phyloP scores from a whole-genome alignment of 1,139 yeast species.

The Diutina neorugosa region DNA sequence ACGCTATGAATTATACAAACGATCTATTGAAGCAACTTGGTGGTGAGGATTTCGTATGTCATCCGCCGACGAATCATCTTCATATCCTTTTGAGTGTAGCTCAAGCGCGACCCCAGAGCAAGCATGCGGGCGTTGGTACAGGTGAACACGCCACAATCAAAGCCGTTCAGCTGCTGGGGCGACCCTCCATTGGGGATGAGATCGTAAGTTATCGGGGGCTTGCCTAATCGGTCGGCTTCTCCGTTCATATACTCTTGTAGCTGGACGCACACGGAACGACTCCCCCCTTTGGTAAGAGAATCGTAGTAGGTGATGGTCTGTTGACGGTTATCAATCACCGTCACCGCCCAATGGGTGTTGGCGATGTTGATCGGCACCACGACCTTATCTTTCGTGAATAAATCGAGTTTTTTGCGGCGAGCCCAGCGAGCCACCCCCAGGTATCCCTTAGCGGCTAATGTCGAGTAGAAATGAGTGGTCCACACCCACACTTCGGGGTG shows the following conservation, averaged over 20 bases:
- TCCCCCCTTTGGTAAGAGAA: conserved; percentile 51
- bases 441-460: conserved; percentile 62
- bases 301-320: conserved; percentile 62
- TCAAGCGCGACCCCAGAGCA: conserved; percentile 33
- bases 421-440: conserved; percentile 84
- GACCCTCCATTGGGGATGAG: conserved; percentile 30
- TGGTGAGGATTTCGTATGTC: conserved; percentile 39
- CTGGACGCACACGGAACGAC: conserved; percentile 40
- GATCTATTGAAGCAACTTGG: conserved; percentile 7
- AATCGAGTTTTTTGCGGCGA: conserved; percentile 63
- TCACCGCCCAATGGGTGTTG: conserved; percentile 89
- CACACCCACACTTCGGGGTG: conserved; percentile 47
- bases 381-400: conserved; percentile 49
- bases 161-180: conserved; percentile 86
- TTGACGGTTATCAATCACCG: conserved; percentile 54
- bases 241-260: conserved; percentile 49
- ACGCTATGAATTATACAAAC: background rate
- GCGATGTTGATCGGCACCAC: conserved; percentile 76
- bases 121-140: conserved; percentile 66
- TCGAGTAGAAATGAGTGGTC: conserved; percentile 80
- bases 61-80: conserved; percentile 53
- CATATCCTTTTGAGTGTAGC: conserved; percentile 64
- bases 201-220: conserved; percentile 23
- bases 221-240: conserved; percentile 35
- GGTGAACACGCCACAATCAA: conserved; percentile 91